Conservation (phyloP, 768 basidiomycete genomes). For the Mycena galericulata region DNA sequence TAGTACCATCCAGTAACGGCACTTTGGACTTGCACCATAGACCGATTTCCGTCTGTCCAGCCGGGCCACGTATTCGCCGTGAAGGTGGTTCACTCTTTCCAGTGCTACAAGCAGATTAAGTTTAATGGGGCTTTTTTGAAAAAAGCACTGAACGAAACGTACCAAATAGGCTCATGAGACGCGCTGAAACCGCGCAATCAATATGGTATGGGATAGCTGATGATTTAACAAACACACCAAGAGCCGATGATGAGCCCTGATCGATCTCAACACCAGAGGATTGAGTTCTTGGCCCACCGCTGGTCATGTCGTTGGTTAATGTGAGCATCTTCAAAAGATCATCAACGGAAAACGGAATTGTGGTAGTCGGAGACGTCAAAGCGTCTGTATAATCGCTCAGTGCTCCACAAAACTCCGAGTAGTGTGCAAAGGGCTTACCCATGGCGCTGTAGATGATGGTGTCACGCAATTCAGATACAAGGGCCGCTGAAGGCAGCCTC, state of each 20-base stretch:
- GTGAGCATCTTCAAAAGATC: constrained; percentile 1
- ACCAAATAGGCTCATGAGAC: constrained; percentile 14
- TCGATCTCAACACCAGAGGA: neutral
- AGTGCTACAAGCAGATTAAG: neutral
- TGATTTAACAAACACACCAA: too few species aligned
- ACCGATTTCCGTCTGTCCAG: constrained; percentile 1
- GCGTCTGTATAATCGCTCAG: neutral
- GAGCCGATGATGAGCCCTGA: neutral
- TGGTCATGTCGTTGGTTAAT: neutral
- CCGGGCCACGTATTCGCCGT: constrained; percentile 3
- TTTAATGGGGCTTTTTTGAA: too few species aligned
- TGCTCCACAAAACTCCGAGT: neutral
- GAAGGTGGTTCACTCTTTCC: constrained; percentile 4
- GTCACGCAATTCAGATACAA: neutral
- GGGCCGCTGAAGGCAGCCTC: too few species aligned
- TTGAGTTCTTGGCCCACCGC: neutral
- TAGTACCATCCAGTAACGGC: neutral
- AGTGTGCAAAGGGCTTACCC: neutral
- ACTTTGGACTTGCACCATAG: neutral
- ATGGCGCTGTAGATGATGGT: neutral
- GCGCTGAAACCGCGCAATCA: neutral
- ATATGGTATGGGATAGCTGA: too few species aligned
- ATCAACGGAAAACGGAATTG: neutral
- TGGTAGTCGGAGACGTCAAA: constrained; percentile 3
- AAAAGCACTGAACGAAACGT: neutral